These are phyloP conservation scores for Gremmenia infestans DNA, from an alignment of 2,329 filamentous ascomycete genomes.

Conservation along the genomic window DNA sequence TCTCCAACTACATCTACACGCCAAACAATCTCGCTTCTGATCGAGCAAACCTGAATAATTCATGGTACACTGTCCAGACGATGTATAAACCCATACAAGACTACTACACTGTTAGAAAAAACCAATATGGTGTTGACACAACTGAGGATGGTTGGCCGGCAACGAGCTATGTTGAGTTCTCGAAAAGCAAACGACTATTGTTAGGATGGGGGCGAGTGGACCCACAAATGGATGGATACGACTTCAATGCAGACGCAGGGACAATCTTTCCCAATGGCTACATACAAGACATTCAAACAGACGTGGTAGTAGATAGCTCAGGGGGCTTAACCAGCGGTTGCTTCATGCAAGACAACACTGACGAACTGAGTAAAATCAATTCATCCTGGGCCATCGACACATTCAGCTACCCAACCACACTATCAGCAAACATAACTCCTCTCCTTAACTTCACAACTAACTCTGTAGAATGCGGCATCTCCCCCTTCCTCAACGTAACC, in stretches of 20 bases:
- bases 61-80: slow-evolving; percentile 47
- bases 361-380: slow-evolving; percentile 39
- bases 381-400: slow-evolving; percentile 47
- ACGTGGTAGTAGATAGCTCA: slow-evolving; percentile 32
- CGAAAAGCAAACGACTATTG: slow-evolving; percentile 47
- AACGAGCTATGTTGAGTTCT: slow-evolving; percentile 52
- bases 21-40: slow-evolving; percentile 45
- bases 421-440: slow-evolving; percentile 26
- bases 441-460: slow-evolving; percentile 34
- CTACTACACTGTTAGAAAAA: slow-evolving; percentile 43
- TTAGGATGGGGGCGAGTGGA: slow-evolving; percentile 52
- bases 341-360: slow-evolving; percentile 42
- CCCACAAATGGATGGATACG: slow-evolving; percentile 50
- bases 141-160: slow-evolving; percentile 61
- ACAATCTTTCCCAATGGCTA: slow-evolving; percentile 47
- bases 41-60: slow-evolving; percentile 50
- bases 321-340: slow-evolving; percentile 48
- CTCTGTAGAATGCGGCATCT: slow-evolving; percentile 48
- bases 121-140: slow-evolving; percentile 31
- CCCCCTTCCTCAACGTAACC: not conserved
- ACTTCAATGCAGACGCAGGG: slow-evolving; percentile 44
- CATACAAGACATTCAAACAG: slow-evolving; percentile 34
- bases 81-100: slow-evolving; percentile 41
- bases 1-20: slow-evolving; percentile 50
- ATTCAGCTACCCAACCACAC: slow-evolving; percentile 26